These are phyloP conservation scores for Phylloporus rhodoxanthus DNA, from an alignment of 768 basidiomycete species.

Conservation along the genomic window DNA sequence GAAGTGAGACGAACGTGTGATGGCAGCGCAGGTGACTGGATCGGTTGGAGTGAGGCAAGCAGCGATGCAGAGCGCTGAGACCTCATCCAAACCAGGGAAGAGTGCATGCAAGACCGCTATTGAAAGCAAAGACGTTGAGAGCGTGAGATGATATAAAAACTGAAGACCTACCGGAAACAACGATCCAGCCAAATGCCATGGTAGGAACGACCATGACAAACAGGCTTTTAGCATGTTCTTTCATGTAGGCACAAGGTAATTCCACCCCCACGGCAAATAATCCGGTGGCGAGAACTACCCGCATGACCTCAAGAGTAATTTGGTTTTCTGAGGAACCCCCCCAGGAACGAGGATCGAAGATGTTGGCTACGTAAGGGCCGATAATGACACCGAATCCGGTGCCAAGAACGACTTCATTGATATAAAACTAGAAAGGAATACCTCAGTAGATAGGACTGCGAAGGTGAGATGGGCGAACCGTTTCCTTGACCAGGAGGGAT, in stretches of 20 bases:
- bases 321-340: conserved; percentile 49
- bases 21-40: conserved; percentile 85
- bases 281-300: conserved; percentile 84
- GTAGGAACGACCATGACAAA: conserved; percentile 71
- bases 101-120: conserved; percentile 61
- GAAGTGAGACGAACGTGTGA: conserved; percentile 46
- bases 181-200: conserved; percentile 81
- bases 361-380: conserved; percentile 64
- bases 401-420: conserved; percentile 92
- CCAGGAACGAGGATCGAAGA: conserved; percentile 80
- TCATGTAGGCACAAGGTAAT: conserved; percentile 80
- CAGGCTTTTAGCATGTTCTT: conserved; percentile 67
- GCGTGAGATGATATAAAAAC: background rate
- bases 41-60: conserved; percentile 93
- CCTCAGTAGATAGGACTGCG: background rate
- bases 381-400: conserved; percentile 58
- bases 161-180: conserved; percentile 52
- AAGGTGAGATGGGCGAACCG: conserved; percentile 35
- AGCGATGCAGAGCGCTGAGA: conserved; percentile 79
- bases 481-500: conserved; percentile 79
- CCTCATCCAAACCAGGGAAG: conserved; percentile 64
- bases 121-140: background rate
- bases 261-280: conserved; percentile 96
- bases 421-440: conserved; percentile 51
- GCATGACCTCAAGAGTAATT: conserved; percentile 83